Conservation (phyloP, 73 alveolate species). For the Uronychia setigera region DNA sequence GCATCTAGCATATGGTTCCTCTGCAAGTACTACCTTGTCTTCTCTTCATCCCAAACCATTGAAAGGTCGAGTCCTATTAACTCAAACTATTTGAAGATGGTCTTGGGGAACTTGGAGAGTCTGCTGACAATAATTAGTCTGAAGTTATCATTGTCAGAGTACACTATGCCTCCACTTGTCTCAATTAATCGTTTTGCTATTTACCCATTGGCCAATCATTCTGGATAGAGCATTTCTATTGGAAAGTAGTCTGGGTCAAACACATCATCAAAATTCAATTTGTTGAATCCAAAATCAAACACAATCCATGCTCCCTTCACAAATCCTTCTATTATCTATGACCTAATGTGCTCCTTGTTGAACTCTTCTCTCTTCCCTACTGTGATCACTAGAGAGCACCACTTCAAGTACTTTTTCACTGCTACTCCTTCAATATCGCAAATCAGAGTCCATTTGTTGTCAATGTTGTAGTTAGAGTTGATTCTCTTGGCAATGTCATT, state of each 20-base stretch:
- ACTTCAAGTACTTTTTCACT: not conserved
- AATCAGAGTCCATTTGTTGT: not conserved
- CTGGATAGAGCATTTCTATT: not conserved
- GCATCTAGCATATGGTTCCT: not conserved
- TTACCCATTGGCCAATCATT: not conserved
- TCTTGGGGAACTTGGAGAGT: not conserved
- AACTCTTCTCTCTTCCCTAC: not conserved
- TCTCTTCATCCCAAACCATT: not conserved
- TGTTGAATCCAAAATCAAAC: not conserved
- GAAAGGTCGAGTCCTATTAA: not conserved
- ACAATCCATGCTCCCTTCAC: not conserved
- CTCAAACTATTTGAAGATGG: not conserved
- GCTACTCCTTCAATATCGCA: not conserved
- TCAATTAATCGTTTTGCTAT: not conserved
- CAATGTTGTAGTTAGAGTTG: not conserved
- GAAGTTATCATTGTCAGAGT: not conserved
- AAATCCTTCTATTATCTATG: not conserved
- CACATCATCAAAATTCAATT: not conserved
- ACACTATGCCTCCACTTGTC: not conserved
- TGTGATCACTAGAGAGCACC: not conserved
- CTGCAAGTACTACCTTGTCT: not conserved
- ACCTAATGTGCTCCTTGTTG: not conserved
- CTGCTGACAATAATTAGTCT: not conserved
- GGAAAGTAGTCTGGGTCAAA: conserved; percentile 2
- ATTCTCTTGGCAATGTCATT: not conserved